A percentile compares a stretch with the other conserved stretches of the same genome.
phyloP scores from a whole-genome alignment of 768 basidiomycete species.

The Calocybe cyanea region DNA sequence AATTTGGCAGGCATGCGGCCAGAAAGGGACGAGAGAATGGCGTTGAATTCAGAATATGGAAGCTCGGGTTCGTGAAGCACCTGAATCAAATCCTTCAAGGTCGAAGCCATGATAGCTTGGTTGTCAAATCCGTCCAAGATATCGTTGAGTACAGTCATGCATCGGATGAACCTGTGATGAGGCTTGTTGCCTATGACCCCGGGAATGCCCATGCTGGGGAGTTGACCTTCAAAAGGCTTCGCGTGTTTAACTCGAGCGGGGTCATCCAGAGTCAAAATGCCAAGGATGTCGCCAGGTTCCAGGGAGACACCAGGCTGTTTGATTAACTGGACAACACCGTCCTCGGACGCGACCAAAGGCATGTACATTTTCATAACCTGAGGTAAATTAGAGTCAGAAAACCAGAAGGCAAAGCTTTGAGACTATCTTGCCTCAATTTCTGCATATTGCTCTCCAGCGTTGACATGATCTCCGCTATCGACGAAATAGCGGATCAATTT shows the following conservation, averaged over 20 bases:
- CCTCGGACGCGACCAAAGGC: constrained; percentile 92
- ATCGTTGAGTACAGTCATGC: constrained; percentile 76
- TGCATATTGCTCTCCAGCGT: constrained; percentile 94
- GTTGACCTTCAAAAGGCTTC: constrained; percentile 94
- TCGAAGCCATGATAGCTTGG: constrained; percentile 82
- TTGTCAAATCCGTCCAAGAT: constrained; percentile 97
- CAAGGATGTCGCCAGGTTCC: constrained; percentile 95
- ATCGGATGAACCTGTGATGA: constrained; percentile 78
- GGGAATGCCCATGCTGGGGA: constrained; percentile 84
- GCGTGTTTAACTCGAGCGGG: constrained; percentile 96
- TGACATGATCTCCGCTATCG: constrained; percentile 96
- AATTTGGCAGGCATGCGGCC: constrained; percentile 92
- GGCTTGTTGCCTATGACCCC: constrained; percentile 85
- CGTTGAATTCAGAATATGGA: constrained; percentile 80
- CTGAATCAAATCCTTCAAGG: constrained; percentile 81
- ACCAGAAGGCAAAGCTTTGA: constrained; percentile 2
- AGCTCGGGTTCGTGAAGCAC: constrained; percentile 83
- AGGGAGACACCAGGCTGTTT: constrained; percentile 98
- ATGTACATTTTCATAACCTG: constrained; percentile 99
- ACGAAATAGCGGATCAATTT: constrained; percentile 94
- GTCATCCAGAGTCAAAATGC: constrained; percentile 94
- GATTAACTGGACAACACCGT: constrained; percentile 91
- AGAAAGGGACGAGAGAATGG: constrained; percentile 83
- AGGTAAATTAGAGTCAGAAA: constrained; percentile 2
- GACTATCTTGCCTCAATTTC: constrained; percentile 79